Conservation (phyloP, 257 asterid genomes). For the Penstemon eatonii region DNA sequence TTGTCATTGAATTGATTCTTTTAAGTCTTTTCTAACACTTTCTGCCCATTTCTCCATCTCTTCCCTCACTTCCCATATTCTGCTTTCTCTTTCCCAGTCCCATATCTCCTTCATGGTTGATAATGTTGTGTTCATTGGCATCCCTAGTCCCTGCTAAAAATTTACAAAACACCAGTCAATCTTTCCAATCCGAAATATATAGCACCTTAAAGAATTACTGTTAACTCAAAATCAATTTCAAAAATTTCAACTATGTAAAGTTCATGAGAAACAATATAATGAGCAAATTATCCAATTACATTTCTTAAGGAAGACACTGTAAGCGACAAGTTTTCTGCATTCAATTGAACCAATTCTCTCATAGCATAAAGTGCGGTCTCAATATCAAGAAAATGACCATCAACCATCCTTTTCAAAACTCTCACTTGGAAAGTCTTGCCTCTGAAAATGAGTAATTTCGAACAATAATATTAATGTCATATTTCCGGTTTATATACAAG, state of each 20-base stretch:
- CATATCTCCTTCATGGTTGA: constrained; percentile 26
- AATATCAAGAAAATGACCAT: constrained; percentile 32
- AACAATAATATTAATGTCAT: not conserved
- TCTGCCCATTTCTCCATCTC: constrained; percentile 37
- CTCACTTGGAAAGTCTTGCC: constrained; percentile 41
- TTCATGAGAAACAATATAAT: no score
- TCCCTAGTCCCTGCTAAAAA: constrained; percentile 13
- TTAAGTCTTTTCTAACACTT: constrained; percentile 2
- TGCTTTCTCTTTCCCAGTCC: constrained; percentile 47
- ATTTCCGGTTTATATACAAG: no score
- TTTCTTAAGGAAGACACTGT: not conserved
- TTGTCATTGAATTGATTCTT: not conserved
- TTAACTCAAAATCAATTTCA: not conserved
- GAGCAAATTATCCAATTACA: constrained; percentile 14
- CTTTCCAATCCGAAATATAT: not conserved
- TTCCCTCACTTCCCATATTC: constrained; percentile 41
- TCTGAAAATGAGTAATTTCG: constrained; percentile 15
- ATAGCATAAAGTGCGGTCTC: constrained; percentile 30
- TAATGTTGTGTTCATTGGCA: not conserved
- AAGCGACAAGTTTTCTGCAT: constrained; percentile 14
- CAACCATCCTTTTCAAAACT: constrained; percentile 45
- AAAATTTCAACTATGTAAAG: no score
- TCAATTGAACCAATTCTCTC: constrained; percentile 23
- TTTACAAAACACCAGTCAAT: not conserved
- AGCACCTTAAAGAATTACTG: not conserved